These are phyloP conservation scores for Clavaria fumosa DNA, from an alignment of 768 basidiomycete genomes.

Conservation along the genomic window DNA sequence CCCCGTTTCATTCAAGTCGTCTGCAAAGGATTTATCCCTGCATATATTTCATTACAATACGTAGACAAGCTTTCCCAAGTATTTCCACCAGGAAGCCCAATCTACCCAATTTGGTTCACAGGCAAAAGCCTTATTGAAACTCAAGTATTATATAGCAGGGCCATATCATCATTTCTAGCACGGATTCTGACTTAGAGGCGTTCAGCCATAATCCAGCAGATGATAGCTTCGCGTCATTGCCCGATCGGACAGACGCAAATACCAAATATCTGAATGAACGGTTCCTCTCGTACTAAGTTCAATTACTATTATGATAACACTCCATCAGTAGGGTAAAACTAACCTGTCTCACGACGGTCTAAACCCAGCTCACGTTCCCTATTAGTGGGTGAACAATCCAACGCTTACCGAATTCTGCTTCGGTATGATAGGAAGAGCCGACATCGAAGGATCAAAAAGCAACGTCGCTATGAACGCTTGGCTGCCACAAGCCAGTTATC, in stretches of 20 bases:
- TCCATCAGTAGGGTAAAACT: constrained; percentile 77
- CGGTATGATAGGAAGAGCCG: constrained; percentile 71
- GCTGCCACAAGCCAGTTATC: constrained; percentile 72
- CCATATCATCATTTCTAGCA: constrained; percentile 63
- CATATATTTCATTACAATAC: constrained; percentile 54
- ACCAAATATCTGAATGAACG: constrained; percentile 73
- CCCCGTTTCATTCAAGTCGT: constrained; percentile 64
- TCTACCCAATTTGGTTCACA: constrained; percentile 49
- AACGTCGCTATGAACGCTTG: constrained; percentile 76
- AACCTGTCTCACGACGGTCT: constrained; percentile 77
- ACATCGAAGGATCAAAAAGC: constrained; percentile 75
- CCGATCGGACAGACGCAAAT: constrained; percentile 66
- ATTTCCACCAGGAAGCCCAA: constrained; percentile 37
- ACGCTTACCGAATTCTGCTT: constrained; percentile 70
- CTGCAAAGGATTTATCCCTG: constrained; percentile 66
- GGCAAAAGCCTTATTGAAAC: constrained; percentile 55
- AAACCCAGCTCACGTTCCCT: constrained; percentile 74
- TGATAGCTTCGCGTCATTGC: constrained; percentile 70
- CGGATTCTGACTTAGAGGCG: constrained; percentile 73
- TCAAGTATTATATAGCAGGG: constrained; percentile 44
- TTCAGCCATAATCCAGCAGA: constrained; percentile 77
- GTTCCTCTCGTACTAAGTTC: constrained; percentile 76
- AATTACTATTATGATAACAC: constrained; percentile 62
- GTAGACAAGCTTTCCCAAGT: constrained; percentile 32
- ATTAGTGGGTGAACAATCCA: constrained; percentile 69